Evolutionary conservation across 1,284 basidiomycete genomes (phyloP).

Genomic region (Clitocybe nebularis): DNA sequence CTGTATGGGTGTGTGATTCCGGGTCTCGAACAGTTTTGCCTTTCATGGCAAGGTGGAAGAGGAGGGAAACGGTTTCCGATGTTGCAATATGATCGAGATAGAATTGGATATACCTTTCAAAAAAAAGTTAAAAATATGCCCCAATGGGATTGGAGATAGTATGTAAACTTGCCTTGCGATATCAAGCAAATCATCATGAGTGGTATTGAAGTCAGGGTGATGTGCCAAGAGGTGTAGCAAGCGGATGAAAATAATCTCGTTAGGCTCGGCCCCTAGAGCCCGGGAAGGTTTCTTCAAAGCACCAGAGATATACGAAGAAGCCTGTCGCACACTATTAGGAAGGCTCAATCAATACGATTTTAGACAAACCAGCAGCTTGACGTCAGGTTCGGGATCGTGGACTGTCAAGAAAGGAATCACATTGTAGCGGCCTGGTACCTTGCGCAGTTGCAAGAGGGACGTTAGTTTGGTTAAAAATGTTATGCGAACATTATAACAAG

Average conservation of each 20-base stretch:
- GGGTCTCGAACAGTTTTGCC: constrained; percentile 85
- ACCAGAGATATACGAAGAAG: constrained; percentile 52
- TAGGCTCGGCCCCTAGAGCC: constrained; percentile 59
- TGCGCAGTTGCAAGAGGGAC: constrained; percentile 53
- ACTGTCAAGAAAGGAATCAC: constrained; percentile 85
- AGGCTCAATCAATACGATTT: not conserved
- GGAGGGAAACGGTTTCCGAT: constrained; percentile 75
- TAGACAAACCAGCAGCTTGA: constrained; percentile 52
- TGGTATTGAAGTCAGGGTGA: constrained; percentile 83
- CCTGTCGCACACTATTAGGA: constrained; percentile 33
- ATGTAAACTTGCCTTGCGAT: constrained; percentile 58
- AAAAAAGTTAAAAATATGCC: not conserved
- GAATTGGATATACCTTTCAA: constrained; percentile 79
- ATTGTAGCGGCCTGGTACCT: constrained; percentile 74
- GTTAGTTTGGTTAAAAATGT: constrained; percentile 77
- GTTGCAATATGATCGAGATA: constrained; percentile 78
- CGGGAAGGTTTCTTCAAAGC: constrained; percentile 38
- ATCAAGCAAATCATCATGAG: constrained; percentile 62
- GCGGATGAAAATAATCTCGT: constrained; percentile 84
- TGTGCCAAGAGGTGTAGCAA: constrained; percentile 87
- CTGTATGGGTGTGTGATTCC: constrained; percentile 59
- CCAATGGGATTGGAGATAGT: not conserved
- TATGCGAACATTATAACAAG: constrained; percentile 83
- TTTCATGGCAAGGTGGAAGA: constrained; percentile 81
- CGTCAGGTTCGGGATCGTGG: constrained; percentile 87